Conservation (phyloP, 805 yeast genomes). For the Suhomyces sp. region DNA sequence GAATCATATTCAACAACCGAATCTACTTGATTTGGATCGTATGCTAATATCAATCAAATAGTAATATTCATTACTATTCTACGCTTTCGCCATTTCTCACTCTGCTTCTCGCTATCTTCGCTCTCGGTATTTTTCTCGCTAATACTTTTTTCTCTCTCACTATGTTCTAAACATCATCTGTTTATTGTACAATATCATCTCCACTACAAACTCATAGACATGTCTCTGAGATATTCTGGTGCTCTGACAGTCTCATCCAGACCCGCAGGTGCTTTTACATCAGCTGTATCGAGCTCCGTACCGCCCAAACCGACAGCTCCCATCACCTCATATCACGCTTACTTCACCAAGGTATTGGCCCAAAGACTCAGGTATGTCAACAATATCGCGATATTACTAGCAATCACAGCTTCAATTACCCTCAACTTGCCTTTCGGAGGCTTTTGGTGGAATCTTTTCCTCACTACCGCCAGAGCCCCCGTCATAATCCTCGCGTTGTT, state of each 20-base stretch:
- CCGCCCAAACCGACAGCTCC: not conserved
- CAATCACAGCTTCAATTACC: conserved; percentile 23
- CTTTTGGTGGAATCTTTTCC: conserved; percentile 31
- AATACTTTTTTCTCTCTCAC: not conserved
- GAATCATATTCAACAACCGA: too few relatives aligned
- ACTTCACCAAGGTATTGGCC: conserved; percentile 28
- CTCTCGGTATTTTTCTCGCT: not conserved
- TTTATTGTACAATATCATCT: not conserved
- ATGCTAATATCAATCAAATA: too few relatives aligned
- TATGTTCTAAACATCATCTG: not conserved
- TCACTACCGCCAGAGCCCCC: conserved; percentile 29
- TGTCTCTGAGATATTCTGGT: not conserved
- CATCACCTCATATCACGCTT: conserved; percentile 18
- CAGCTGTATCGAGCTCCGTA: not conserved
- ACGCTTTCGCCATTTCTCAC: not conserved
- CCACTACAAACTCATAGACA: not conserved
- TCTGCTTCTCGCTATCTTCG: not conserved
- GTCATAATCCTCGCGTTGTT: conserved; percentile 26
- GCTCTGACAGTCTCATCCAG: not conserved
- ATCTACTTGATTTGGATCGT: too few relatives aligned
- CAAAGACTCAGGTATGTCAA: conserved; percentile 37
- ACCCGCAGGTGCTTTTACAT: not conserved
- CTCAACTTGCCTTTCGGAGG: conserved; percentile 27
- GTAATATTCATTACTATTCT: not conserved
- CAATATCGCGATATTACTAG: conserved; percentile 27